Percentiles rank a stretch among this genome's conserved stretches.
Conservation (phyloP, 495 filamentous ascomycete genomes). For the Neurospora tetraspora region DNA sequence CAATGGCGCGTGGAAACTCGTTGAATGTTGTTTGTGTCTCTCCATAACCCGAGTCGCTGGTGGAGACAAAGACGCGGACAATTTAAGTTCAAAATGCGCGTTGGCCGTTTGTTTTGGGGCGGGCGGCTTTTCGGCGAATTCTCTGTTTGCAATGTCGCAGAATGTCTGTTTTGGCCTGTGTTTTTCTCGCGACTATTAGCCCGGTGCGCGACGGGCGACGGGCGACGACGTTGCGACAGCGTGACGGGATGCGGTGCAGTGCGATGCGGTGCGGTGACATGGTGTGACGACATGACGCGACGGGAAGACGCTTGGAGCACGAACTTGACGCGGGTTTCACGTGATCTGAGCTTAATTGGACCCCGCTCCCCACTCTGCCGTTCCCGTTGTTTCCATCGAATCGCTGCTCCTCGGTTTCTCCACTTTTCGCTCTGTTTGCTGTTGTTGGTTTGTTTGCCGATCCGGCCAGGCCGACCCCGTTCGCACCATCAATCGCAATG, state of each 20-base stretch:
- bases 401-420: not conserved
- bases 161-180: not conserved
- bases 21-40: not conserved
- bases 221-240: not conserved
- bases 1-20: not conserved
- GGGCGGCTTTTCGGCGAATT: not conserved
- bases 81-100: not conserved
- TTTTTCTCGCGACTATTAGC: not conserved
- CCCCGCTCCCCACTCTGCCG: not conserved
- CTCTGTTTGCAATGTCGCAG: not conserved
- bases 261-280: not conserved
- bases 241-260: not conserved
- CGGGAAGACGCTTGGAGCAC: constrained; percentile 1
- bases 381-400: not conserved
- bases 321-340: constrained; percentile 9
- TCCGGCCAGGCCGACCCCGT: constrained; percentile 3
- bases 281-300: constrained; percentile 4
- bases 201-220: not conserved
- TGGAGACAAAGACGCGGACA: not conserved
- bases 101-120: not conserved
- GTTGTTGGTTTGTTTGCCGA: not conserved
- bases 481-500: constrained; percentile 7
- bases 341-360: constrained; percentile 4
- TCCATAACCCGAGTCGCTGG: not conserved
- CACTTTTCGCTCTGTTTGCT: constrained; percentile 2